Base-by-base conservation (phyloP, 306 rosid genomes). In the Cucurbita moschata region DNA sequence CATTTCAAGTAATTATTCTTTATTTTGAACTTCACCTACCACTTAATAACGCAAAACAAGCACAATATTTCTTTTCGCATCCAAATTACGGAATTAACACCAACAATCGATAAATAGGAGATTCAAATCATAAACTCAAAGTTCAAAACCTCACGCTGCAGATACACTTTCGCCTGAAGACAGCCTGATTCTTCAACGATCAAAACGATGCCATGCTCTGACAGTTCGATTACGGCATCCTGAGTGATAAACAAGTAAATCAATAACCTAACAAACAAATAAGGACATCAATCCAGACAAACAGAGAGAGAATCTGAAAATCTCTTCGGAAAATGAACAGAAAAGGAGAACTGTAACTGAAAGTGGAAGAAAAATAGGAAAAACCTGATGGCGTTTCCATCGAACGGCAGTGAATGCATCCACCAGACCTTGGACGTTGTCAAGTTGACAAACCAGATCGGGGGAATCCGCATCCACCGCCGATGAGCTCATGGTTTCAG, bases 131-230 rank as follows among this genome's bases (percentile, higher is more conserved):
- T 4, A 18, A 55, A 56, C 53, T 53, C 10, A 40, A 43, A 78
- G 52, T 71, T 52, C 14, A 37, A 57, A 58, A 88, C 98, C 96
- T 90, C 97, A 77, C 93, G 88, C 89, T 93, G 92, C 15, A 93
- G 96, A 85, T 93, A 93, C 75, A 90, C 90, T 83, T 90, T 93
- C 79, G 97, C 97, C 80, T 93, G 96, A 69, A 93, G 92, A 77
- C 98, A 93, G 65, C 90, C 85, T 64, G 82, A 85, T 67, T 93
- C 98, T 77, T 93, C 92, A 4, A 93, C 97, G 42, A 87, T 90
- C 78, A 93, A 83, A 38, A 90, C 96, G 73, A 90, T 75, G 75
- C 97, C 98, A 77, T 93, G 97, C 75, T 93, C 96, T 1, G 97
- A 90, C 56, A 93, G 66, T 76, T 90, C 98, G 57, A 93, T 55